Evolutionary conservation across 2,329 filamentous ascomycete genomes (phyloP).

Genomic region (Ceratocystis huliohia): DNA sequence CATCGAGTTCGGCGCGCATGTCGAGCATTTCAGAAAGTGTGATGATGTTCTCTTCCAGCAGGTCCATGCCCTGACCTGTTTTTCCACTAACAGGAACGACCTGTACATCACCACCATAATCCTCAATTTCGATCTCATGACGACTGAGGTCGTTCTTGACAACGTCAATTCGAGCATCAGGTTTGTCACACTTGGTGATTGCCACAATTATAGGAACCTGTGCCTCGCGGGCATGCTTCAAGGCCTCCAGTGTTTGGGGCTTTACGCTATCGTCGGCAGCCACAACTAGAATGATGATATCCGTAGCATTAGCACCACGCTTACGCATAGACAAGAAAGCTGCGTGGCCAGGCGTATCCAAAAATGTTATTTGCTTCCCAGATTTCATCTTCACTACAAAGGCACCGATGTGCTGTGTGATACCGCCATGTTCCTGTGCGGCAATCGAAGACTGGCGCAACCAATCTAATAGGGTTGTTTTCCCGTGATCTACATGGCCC

Average conservation of each 20-base stretch:
- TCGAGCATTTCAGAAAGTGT: slow-evolving; percentile 83
- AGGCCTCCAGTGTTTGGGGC: slow-evolving; percentile 88
- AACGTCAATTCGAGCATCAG: slow-evolving; percentile 62
- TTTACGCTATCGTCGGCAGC: slow-evolving; percentile 96
- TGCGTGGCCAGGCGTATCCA: slow-evolving; percentile 92
- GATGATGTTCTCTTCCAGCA: slow-evolving; percentile 81
- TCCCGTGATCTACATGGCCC: slow-evolving; percentile 97
- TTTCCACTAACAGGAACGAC: slow-evolving; percentile 85
- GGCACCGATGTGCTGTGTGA: slow-evolving; percentile 96
- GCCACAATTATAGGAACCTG: slow-evolving; percentile 94
- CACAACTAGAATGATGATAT: slow-evolving; percentile 91
- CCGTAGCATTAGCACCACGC: slow-evolving; percentile 86
- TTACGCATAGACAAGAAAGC: slow-evolving; percentile 94
- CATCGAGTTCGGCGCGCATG: slow-evolving; percentile 64
- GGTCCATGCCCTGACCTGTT: slow-evolving; percentile 80
- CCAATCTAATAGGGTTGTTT: slow-evolving; percentile 91
- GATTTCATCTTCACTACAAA: slow-evolving; percentile 82
- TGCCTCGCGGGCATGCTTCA: slow-evolving; percentile 80
- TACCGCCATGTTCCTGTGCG: slow-evolving; percentile 84
- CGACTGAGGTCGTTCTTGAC: slow-evolving; percentile 80
- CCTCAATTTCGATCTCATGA: slow-evolving; percentile 82
- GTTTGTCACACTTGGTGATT: slow-evolving; percentile 93
- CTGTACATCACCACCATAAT: slow-evolving; percentile 88
- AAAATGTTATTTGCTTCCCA: slow-evolving; percentile 85
- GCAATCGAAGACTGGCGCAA: slow-evolving; percentile 86